Evolutionary conservation across 179 eudicot genomes (phyloP), one percentile per base, ranked within the genome.

Genomic region (Nepenthes alata): DNA sequence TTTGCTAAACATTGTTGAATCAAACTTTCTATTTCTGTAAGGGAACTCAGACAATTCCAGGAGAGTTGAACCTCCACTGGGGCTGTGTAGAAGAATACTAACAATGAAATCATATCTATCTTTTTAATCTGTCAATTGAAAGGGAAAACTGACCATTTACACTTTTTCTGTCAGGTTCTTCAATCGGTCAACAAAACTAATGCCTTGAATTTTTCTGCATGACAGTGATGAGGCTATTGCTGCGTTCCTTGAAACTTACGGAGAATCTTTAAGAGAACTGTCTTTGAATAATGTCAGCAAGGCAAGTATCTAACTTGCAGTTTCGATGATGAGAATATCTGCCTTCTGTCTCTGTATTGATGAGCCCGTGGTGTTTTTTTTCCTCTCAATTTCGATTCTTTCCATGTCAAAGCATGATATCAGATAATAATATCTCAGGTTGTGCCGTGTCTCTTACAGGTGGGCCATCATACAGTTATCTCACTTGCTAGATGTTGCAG

Each of bases 201-300:
- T 52, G 3, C 39, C 11, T 15, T 0, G 1, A 5, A n/a, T 4
- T 38, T 2, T 57, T 63, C 57, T 67, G 61, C 62, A 49, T 69
- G 65, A 67, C 81, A 93, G 98, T 72, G 98, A 93, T 76, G 90
- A 84, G 74, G 96, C 93, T 68, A 38, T 93, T 73, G 95, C 98
- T 61, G 98, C 98, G 14, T 89, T 80, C 62, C 77, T 93, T 63
- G 96, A 89, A 79, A 67, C 82, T 57, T 73, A 78, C 55, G 93
- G 93, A 62, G 83, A 66, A 65, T 70, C 75, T 58, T 59, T 93
- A 74, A 76, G 7, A 58, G 95, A 86, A 62, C 63, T 89, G 36
- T 83, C 89, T 0, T 89, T 93, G 55, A 86, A 86, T 74, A 73
- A 74, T 68, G 69, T 89, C 49, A 49, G 34, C 11, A 70, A 86